Evolutionary conservation across 1,284 basidiomycete genomes (phyloP).

Genomic region (Caloboletus firmus): DNA sequence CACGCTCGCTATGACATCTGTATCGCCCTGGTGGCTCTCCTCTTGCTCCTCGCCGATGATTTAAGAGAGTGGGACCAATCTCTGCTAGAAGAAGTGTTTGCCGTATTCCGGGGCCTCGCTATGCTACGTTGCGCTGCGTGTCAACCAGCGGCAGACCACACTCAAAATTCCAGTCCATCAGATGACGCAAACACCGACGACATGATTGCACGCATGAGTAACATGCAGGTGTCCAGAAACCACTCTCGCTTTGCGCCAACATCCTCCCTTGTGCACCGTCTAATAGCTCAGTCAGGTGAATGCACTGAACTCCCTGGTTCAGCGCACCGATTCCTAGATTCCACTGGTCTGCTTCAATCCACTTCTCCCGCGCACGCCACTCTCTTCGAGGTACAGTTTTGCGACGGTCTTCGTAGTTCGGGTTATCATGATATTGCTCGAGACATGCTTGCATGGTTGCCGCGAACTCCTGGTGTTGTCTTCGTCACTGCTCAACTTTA

Average conservation of each 20-base stretch:
- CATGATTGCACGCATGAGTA: constrained; percentile 61
- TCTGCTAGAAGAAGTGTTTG: constrained; percentile 70
- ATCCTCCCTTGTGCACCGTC: constrained; percentile 70
- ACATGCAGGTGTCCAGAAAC: constrained; percentile 65
- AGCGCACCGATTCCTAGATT: constrained; percentile 68
- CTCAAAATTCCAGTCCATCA: constrained; percentile 29
- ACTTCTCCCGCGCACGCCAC: constrained; percentile 64
- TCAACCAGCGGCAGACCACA: constrained; percentile 55
- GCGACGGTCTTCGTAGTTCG: constrained; percentile 63
- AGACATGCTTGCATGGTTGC: constrained; percentile 72
- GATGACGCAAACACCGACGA: constrained; percentile 54
- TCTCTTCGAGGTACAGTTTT: constrained; percentile 68
- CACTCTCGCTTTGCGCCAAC: constrained; percentile 49
- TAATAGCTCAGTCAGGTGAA: constrained; percentile 56
- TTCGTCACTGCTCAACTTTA: constrained; percentile 74
- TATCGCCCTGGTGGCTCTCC: constrained; percentile 60
- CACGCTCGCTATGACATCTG: constrained; percentile 73
- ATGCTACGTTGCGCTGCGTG: constrained; percentile 61
- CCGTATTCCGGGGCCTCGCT: constrained; percentile 71
- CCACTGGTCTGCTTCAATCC: constrained; percentile 63
- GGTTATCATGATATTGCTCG: constrained; percentile 64
- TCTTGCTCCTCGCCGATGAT: constrained; percentile 70
- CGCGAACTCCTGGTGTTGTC: constrained; percentile 69
- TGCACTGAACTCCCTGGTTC: constrained; percentile 50
- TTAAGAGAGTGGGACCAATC: constrained; percentile 61